A percentile compares a stretch with the other conserved stretches of the same genome.
phyloP scores from a whole-genome alignment of 805 yeast species.

The Saccharomyces kudriavzevii region DNA sequence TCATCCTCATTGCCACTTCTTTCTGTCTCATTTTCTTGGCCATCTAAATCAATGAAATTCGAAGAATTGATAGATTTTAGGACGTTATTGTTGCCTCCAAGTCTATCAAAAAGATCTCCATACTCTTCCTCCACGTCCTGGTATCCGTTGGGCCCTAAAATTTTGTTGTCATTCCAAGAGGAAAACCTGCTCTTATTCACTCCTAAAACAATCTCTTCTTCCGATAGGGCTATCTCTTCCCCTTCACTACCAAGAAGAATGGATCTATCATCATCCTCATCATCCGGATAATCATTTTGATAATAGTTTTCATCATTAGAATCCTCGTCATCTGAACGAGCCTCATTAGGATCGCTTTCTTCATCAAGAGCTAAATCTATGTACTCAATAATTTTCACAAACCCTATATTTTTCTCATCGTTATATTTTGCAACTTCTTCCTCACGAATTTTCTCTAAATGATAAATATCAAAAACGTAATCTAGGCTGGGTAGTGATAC shows the following conservation, averaged over 20 bases:
- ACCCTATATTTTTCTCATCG: conserved; percentile 31
- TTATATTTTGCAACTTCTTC: conserved; percentile 34
- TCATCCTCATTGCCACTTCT: conserved; percentile 53
- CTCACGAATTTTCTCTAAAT: conserved; percentile 55
- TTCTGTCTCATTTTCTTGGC: conserved; percentile 14
- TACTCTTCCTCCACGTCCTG: conserved; percentile 5
- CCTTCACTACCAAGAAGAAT: conserved; percentile 32
- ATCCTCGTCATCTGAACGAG: conserved; percentile 64
- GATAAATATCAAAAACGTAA: conserved; percentile 87
- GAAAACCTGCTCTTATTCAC: neutral
- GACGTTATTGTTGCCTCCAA: conserved; percentile 18
- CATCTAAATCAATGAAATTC: conserved; percentile 31
- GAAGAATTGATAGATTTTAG: conserved; percentile 16
- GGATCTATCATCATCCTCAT: conserved; percentile 60
- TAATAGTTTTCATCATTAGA: conserved; percentile 89
- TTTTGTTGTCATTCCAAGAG: neutral
- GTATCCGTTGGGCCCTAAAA: neutral
- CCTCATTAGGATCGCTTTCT: conserved; percentile 32
- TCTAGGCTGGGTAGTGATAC: conserved; percentile 38
- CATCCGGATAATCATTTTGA: conserved; percentile 90
- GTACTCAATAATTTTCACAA: conserved; percentile 35
- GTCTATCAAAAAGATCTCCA: conserved; percentile 18
- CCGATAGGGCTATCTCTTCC: conserved; percentile 32
- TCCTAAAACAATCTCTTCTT: conserved; percentile 12
- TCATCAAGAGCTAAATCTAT: conserved; percentile 31